Base-by-base conservation (phyloP, 805 yeast genomes). In the Wickerhamiella hasegawae region DNA sequence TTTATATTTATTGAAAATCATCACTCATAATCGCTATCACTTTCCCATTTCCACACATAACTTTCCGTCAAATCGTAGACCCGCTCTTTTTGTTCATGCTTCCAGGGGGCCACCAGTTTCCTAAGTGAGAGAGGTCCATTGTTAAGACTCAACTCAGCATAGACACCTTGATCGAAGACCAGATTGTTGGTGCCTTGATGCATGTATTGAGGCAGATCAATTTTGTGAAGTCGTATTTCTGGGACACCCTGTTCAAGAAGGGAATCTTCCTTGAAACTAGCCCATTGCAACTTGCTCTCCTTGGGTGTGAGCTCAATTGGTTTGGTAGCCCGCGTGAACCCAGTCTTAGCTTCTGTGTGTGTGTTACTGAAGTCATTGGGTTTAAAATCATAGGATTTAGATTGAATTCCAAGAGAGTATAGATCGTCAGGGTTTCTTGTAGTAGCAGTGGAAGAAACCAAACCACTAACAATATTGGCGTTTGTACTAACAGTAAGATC, bases 391-490 rank as follows among this genome's bases (percentile, higher is more conserved):
- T 20, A n/a, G 4, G 5, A 5, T 5, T 6, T 19, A 5, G 26
- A 15, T 5, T 8, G n/a, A 19, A 33, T 19, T 9, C 31, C 18
- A 4, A 31, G 34, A 5, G 23, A 16, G 12, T 20, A 34, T 16
- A 30, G 21, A 23, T 36, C 34, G 16, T 10, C 19, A 14, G 27
- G 11, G 25, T 22, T 5, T n/a, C 8, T 10, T 9, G 9, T 5
- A 9, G 9, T 14, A 15, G 17, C 19, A 4, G 24, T 9, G 17
- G 33, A 22, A 6, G n/a, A 8, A 14, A 31, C 33, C 11, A 12
- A 17, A 14, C 27, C 57, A 18, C 66, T 61, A 12, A 71, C 66
- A n/a, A 73, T 53, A 30, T 66, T 69, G 37, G 78, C 55, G 12
- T 55, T 52, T 1, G 60, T 38, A 11, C 65, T 66, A 4, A 60